Percentiles rank a stretch among this genome's conserved stretches.
phyloP scores from a whole-genome alignment of 805 yeast genomes.

The Lachancea mirantina region DNA sequence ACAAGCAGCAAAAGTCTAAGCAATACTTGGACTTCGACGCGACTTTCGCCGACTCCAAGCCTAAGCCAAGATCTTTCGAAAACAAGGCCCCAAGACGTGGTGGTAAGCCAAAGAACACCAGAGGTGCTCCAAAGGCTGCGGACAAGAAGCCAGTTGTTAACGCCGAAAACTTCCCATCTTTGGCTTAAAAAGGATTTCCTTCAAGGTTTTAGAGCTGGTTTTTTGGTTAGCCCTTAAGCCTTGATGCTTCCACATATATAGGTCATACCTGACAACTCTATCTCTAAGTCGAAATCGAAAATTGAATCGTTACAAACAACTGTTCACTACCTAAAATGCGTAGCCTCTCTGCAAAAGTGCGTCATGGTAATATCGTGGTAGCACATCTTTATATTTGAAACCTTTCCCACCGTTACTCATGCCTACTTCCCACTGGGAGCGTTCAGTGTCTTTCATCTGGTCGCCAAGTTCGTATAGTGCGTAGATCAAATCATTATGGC shows the following conservation, averaged over 20 bases:
- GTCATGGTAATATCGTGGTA: slow-evolving; percentile 25
- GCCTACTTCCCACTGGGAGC: slow-evolving; percentile 48
- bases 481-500: slow-evolving; percentile 62
- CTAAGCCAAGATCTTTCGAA: slow-evolving; percentile 31
- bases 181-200: slow-evolving; percentile 40
- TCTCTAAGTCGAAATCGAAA: too few relatives aligned
- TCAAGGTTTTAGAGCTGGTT: too few relatives aligned
- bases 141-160: slow-evolving; percentile 36
- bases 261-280: too few relatives aligned
- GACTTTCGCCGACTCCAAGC: slow-evolving; percentile 53
- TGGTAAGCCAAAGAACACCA: slow-evolving; percentile 30
- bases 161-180: slow-evolving; percentile 71
- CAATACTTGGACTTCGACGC: slow-evolving; percentile 67
- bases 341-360: slow-evolving; percentile 1
- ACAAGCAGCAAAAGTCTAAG: slow-evolving; percentile 79
- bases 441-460: slow-evolving; percentile 41
- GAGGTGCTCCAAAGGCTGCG: slow-evolving; percentile 28
- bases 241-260: too few relatives aligned
- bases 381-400: slow-evolving; percentile 27
- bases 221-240: too few relatives aligned
- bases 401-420: slow-evolving; percentile 38
- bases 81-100: slow-evolving; percentile 26
- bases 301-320: too few relatives aligned
- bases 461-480: slow-evolving; percentile 47
- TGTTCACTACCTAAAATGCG: neutral